Evolutionary conservation across 371 early-diverging fungal species (phyloP).

Genomic region (Syncephalastrum contaminatum): DNA sequence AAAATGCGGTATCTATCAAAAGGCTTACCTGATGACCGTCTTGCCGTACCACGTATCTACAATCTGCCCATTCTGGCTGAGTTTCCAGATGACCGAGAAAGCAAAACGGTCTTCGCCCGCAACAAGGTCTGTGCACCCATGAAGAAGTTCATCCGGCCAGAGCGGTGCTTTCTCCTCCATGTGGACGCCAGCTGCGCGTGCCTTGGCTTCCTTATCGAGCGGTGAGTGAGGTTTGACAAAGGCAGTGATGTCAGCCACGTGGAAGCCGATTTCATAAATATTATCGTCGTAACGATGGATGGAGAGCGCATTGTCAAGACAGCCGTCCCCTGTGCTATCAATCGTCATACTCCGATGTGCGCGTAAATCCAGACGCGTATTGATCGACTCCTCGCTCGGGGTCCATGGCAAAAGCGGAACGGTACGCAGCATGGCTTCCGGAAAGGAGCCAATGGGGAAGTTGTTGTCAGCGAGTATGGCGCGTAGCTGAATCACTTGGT

Average conservation of each 20-base stretch:
- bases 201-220: conserved; percentile 88
- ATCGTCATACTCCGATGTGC: conserved; percentile 75
- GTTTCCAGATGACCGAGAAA: conserved; percentile 87
- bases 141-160: conserved; percentile 88
- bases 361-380: conserved; percentile 69
- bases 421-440: conserved; percentile 54
- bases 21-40: conserved; percentile 71
- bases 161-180: conserved; percentile 91
- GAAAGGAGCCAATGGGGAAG: conserved; percentile 48
- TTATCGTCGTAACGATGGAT: conserved; percentile 56
- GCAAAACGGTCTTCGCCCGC: conserved; percentile 57
- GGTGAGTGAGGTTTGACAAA: conserved; percentile 87
- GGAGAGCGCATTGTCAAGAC: conserved; percentile 94
- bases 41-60: conserved; percentile 66
- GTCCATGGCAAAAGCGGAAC: conserved; percentile 62
- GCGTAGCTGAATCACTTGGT: conserved; percentile 64
- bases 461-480: conserved; percentile 70
- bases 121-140: conserved; percentile 49
- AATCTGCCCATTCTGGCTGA: conserved; percentile 62
- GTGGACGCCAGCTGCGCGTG: conserved; percentile 91
- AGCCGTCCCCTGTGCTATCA: conserved; percentile 86
- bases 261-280: conserved; percentile 85
- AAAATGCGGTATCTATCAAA: no score
- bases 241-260: conserved; percentile 97
- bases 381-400: conserved; percentile 58